phyloP scores from a whole-genome alignment of 192 early-diverging fungal genomes.

The Gigaspora rosea region DNA sequence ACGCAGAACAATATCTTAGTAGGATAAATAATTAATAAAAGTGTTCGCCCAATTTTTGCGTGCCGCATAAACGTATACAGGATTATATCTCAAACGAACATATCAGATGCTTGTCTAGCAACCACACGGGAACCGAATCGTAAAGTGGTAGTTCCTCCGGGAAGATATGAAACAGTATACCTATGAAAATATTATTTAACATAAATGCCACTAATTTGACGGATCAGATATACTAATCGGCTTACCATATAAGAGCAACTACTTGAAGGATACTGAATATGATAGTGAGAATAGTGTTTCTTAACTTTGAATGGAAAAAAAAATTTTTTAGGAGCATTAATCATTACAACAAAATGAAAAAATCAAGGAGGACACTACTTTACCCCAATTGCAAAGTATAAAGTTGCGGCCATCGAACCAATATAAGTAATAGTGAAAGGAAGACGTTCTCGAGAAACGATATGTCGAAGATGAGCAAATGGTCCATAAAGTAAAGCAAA shows the following conservation, averaged over 20 bases:
- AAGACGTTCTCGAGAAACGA: slow-evolving; percentile 76
- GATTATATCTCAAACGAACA: background rate
- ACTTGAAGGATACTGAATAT: slow-evolving; percentile 25
- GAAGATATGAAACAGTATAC: slow-evolving; percentile 28
- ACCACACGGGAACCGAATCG: slow-evolving; percentile 11
- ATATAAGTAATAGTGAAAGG: slow-evolving; percentile 82
- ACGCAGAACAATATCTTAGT: too few relatives aligned
- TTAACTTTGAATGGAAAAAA: background rate
- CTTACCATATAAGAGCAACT: slow-evolving; percentile 32
- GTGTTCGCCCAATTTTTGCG: too few relatives aligned
- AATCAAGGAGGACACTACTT: slow-evolving; percentile 34
- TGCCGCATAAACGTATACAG: too few relatives aligned
- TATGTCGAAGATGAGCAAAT: slow-evolving; percentile 74
- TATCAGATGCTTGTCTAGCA: slow-evolving; percentile 20
- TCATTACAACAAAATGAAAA: background rate
- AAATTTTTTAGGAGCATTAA: background rate
- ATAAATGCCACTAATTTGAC: background rate
- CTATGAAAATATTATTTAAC: slow-evolving; percentile 15
- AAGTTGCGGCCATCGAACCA: slow-evolving; percentile 78
- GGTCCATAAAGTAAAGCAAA: slow-evolving; percentile 84
- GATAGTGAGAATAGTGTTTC: slow-evolving; percentile 8
- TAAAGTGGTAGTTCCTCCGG: slow-evolving; percentile 20
- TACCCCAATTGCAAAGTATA: slow-evolving; percentile 83
- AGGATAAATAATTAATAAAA: too few relatives aligned
- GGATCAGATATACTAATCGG: background rate